Evolutionary conservation across 2,329 filamentous ascomycete species (phyloP).

Genomic region (Arthrinium phaeospermum): DNA sequence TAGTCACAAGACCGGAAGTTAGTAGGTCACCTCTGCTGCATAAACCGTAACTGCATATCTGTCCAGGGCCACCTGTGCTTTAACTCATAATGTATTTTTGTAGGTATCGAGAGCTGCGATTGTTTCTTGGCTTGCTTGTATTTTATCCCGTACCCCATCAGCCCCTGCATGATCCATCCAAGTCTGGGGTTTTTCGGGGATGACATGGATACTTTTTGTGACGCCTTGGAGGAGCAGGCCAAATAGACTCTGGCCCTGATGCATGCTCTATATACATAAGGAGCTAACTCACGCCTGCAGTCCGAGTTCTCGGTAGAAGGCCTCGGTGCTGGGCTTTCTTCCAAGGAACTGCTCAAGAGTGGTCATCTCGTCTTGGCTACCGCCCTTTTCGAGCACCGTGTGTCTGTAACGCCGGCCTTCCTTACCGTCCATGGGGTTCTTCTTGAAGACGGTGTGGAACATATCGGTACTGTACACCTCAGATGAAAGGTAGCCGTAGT

Average conservation of each 20-base stretch:
- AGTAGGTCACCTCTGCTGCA: no score
- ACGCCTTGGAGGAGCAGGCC: neutral
- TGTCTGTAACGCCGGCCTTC: constrained; percentile 79
- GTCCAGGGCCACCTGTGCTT: neutral
- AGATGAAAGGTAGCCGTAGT: constrained; percentile 77
- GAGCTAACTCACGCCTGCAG: constrained; percentile 29
- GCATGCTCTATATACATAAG: constrained; percentile 3
- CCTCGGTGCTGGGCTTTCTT: constrained; percentile 75
- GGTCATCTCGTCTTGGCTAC: constrained; percentile 80
- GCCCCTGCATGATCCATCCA: neutral
- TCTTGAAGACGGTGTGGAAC: constrained; percentile 82
- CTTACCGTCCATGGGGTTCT: constrained; percentile 76
- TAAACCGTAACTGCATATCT: neutral
- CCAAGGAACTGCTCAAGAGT: constrained; percentile 81
- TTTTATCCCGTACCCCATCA: neutral
- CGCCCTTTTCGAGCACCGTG: constrained; percentile 78
- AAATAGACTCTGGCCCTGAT: neutral
- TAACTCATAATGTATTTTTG: neutral
- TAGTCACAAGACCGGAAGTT: no score
- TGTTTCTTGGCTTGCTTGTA: neutral
- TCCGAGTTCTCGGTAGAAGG: constrained; percentile 82
- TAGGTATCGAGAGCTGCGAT: neutral
- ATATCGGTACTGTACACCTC: constrained; percentile 86
- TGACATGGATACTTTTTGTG: neutral
- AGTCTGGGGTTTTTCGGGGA: neutral